A percentile compares a stretch with the other conserved stretches of the same genome.
Conservation (phyloP, 208 protist genomes). For the Acanthamoeba healyi region DNA sequence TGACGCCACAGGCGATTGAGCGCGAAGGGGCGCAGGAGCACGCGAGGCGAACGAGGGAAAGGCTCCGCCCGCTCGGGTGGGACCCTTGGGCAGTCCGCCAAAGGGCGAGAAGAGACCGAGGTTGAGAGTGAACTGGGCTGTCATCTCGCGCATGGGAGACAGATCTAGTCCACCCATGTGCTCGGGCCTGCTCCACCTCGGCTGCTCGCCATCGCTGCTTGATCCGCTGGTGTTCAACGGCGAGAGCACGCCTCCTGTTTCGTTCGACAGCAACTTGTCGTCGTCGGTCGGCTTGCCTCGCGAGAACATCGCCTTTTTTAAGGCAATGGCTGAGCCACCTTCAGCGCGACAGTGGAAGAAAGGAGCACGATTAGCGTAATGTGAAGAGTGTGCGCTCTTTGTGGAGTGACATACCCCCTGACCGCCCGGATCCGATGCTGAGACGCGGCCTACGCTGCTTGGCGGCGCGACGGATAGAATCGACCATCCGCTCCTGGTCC, state of each 20-base stretch:
- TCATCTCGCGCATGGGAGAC: constrained; percentile 58
- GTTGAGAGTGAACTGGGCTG: constrained; percentile 60
- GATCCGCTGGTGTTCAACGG: background rate
- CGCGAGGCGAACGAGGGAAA: background rate
- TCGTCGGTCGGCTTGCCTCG: background rate
- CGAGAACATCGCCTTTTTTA: constrained; percentile 19
- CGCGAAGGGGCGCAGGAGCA: background rate
- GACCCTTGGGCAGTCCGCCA: background rate
- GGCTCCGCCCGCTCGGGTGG: background rate
- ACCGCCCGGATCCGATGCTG: constrained; percentile 10
- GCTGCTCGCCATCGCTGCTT: background rate
- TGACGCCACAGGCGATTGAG: background rate
- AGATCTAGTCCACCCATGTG: background rate
- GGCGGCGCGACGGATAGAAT: constrained; percentile 13
- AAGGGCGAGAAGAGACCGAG: constrained; percentile 43
- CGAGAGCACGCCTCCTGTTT: background rate
- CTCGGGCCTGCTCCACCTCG: background rate
- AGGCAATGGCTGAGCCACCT: constrained; percentile 9
- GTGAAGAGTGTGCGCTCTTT: too few relatives aligned
- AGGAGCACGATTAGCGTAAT: background rate
- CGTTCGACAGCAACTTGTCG: background rate
- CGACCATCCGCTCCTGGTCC: constrained; percentile 37
- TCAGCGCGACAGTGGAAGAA: too few relatives aligned
- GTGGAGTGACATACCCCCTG: too few relatives aligned
- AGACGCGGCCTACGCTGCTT: constrained; percentile 39